These are phyloP conservation scores for Selaginella moellendorffii DNA, from an alignment of 75 land plant genomes.

Conservation along the genomic window DNA sequence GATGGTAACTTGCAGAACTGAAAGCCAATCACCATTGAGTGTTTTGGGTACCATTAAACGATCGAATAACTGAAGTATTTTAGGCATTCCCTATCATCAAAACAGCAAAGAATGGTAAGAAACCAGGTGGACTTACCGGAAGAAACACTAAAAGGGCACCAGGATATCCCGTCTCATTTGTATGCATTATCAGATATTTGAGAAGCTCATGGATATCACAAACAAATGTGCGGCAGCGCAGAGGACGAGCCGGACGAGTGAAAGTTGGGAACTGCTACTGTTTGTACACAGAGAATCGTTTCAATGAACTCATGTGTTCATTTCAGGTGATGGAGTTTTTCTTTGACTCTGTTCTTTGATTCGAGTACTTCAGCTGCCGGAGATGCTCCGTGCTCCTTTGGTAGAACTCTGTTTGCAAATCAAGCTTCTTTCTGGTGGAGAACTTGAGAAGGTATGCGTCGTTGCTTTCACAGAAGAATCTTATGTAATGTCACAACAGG, in stretches of 20 bases:
- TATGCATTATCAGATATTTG: conserved; percentile 84
- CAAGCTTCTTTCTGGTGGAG: conserved; percentile 62
- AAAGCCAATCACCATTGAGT: conserved; percentile 82
- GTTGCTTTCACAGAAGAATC: too few species aligned
- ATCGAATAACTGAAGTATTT: conserved; percentile 51
- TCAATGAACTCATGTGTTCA: conserved; percentile 60
- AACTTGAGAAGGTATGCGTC: conserved; percentile 43
- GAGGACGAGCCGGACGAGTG: conserved; percentile 92
- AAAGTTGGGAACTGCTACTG: conserved; percentile 71
- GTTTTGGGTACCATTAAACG: conserved; percentile 45
- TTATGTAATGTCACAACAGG: too few species aligned
- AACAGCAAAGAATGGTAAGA: neutral
- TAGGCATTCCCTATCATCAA: conserved; percentile 80
- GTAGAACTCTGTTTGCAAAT: conserved; percentile 83
- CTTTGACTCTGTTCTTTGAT: neutral
- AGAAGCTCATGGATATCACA: conserved; percentile 90
- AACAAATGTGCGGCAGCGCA: conserved; percentile 84
- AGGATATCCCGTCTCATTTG: conserved; percentile 25
- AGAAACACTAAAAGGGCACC: conserved; percentile 85
- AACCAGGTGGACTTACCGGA: conserved; percentile 65
- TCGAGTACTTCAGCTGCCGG: conserved; percentile 70
- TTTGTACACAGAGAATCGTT: conserved; percentile 63
- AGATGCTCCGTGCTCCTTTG: conserved; percentile 80
- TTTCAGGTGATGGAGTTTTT: conserved; percentile 45
- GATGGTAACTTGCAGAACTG: conserved; percentile 2